Conservation (phyloP, 2,329 filamentous ascomycete genomes). For the Colletotrichum magnum region DNA sequence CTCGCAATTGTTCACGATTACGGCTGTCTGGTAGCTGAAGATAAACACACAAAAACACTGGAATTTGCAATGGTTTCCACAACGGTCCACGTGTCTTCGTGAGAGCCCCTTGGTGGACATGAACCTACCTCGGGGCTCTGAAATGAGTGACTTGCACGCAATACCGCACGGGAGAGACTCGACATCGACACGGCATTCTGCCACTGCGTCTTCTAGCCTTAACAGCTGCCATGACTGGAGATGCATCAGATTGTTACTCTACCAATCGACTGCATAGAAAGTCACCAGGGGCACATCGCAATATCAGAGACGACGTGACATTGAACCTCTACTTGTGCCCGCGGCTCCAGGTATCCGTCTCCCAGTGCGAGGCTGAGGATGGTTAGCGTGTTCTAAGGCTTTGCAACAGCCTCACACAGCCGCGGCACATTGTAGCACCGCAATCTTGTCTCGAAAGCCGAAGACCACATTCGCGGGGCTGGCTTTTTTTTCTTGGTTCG, state of each 20-base stretch:
- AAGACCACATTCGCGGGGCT: constrained; percentile 7
- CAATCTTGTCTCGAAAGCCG: constrained; percentile 13
- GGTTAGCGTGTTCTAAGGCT: constrained; percentile 5
- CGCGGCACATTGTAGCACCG: constrained; percentile 26
- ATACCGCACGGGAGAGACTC: constrained; percentile 13
- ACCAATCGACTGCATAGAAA: constrained; percentile 7
- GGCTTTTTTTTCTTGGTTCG: constrained; percentile 10
- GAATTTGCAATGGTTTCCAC: constrained; percentile 42
- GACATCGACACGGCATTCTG: background rate
- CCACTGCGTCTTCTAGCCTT: background rate
- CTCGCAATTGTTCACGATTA: constrained; percentile 43
- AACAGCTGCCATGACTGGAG: background rate
- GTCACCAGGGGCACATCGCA: constrained; percentile 3
- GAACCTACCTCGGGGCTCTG: constrained; percentile 20
- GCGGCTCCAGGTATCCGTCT: constrained; percentile 1
- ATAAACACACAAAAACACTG: constrained; percentile 44
- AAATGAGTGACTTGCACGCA: constrained; percentile 38
- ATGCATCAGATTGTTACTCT: background rate
- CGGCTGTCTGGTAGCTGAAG: constrained; percentile 45
- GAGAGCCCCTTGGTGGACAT: constrained; percentile 29
- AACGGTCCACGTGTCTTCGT: constrained; percentile 38
- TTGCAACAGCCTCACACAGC: background rate
- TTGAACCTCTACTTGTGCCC: background rate
- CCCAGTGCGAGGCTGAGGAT: background rate
- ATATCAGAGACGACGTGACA: constrained; percentile 12